phyloP scores from a whole-genome alignment of 2,329 filamentous ascomycete genomes.

The Mycocentrospora acerina region DNA sequence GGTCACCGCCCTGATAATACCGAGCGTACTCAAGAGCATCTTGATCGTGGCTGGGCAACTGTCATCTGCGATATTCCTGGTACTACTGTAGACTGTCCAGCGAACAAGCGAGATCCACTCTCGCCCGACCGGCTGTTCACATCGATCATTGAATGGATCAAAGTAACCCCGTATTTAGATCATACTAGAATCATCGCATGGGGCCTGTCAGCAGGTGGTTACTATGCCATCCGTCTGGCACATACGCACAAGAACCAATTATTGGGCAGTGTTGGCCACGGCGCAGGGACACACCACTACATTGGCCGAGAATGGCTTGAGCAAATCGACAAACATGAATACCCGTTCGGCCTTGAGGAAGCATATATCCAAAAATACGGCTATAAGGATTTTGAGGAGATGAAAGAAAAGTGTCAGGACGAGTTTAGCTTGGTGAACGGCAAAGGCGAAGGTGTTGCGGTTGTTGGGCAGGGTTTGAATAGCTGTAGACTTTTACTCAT shows the following conservation, averaged over 20 bases:
- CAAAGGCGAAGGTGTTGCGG: slow-evolving; percentile 51
- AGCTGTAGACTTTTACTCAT: slow-evolving; percentile 55
- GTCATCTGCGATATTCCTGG: slow-evolving; percentile 59
- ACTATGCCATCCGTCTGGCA: slow-evolving; percentile 58
- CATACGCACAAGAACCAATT: slow-evolving; percentile 56
- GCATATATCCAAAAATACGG: slow-evolving; percentile 52
- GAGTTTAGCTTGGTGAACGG: slow-evolving; percentile 56
- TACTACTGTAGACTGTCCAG: slow-evolving; percentile 56
- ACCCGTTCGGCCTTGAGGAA: slow-evolving; percentile 58
- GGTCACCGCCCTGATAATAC: slow-evolving; percentile 57
- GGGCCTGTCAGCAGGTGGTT: slow-evolving; percentile 60
- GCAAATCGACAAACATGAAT: slow-evolving; percentile 56
- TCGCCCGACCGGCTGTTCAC: slow-evolving; percentile 56
- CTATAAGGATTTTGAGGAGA: slow-evolving; percentile 38
- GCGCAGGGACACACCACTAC: slow-evolving; percentile 60
- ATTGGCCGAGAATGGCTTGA: slow-evolving; percentile 58
- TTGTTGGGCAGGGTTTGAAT: slow-evolving; percentile 38
- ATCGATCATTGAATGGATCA: slow-evolving; percentile 56
- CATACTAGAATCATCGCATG: slow-evolving; percentile 52
- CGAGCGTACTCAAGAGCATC: slow-evolving; percentile 49
- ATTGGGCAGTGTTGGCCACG: slow-evolving; percentile 53
- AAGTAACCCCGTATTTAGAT: slow-evolving; percentile 48
- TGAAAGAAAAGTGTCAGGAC: slow-evolving; percentile 50
- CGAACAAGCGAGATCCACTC: slow-evolving; percentile 48
- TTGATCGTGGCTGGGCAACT: slow-evolving; percentile 51